These are phyloP conservation scores for Phytophthora melonis DNA, from an alignment of 352 stramenopile species.

Conservation along the genomic window DNA sequence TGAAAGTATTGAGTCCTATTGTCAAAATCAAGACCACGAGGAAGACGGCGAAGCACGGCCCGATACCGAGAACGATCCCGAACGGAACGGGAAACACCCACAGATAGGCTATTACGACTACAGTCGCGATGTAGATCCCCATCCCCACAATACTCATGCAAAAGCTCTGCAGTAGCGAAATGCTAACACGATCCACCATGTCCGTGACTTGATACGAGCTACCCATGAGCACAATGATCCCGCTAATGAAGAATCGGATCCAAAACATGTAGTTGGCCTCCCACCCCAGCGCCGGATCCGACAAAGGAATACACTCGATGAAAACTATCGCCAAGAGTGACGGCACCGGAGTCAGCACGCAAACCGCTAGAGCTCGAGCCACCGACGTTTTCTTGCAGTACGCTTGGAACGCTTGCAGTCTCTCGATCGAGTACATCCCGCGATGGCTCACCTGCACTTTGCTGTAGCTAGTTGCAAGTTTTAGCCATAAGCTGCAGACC, in stretches of 20 bases:
- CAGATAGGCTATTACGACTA: constrained; percentile 21
- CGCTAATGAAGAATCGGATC: constrained; percentile 27
- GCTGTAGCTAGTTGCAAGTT: neutral
- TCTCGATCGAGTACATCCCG: constrained; percentile 52
- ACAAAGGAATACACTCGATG: constrained; percentile 23
- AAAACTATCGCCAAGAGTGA: constrained; percentile 12
- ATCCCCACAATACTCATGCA: constrained; percentile 8
- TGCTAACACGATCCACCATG: constrained; percentile 13
- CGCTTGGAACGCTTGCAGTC: constrained; percentile 41
- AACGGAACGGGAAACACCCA: constrained; percentile 57
- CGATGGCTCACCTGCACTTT: constrained; percentile 38
- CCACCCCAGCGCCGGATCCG: constrained; percentile 20
- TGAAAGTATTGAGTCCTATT: constrained; percentile 22
- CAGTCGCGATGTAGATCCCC: constrained; percentile 19
- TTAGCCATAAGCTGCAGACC: neutral
- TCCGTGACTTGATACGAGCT: constrained; percentile 17
- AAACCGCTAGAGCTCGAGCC: constrained; percentile 5
- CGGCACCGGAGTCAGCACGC: constrained; percentile 28
- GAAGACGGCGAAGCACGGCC: constrained; percentile 20
- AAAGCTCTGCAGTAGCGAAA: constrained; percentile 20
- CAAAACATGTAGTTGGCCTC: constrained; percentile 38
- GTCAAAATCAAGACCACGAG: constrained; percentile 12
- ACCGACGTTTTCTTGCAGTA: constrained; percentile 35
- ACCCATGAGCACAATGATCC: constrained; percentile 6
- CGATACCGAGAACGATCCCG: constrained; percentile 26